Conservation (phyloP, 768 basidiomycete species). For the Leucosporidium scottii region DNA sequence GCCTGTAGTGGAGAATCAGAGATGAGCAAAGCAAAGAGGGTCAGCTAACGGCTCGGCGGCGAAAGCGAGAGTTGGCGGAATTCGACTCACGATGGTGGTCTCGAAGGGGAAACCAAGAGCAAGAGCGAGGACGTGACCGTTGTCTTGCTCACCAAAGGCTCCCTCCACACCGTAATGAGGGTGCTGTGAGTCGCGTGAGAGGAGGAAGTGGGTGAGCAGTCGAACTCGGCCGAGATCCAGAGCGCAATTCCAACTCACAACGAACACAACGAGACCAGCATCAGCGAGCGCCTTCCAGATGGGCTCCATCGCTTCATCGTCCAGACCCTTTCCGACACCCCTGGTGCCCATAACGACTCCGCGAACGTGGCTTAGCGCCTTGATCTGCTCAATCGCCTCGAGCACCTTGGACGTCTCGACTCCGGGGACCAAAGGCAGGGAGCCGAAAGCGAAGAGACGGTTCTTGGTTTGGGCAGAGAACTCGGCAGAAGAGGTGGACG, state of each 20-base stretch:
- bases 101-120: conserved; percentile 86
- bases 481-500: background rate
- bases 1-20: background rate
- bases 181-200: conserved; percentile 20
- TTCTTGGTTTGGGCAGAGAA: conserved; percentile 45
- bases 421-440: conserved; percentile 71
- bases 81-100: conserved; percentile 63
- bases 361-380: conserved; percentile 58
- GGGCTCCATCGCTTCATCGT: conserved; percentile 68
- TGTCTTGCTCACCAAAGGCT: conserved; percentile 66
- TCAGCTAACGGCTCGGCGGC: background rate
- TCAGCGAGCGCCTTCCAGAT: conserved; percentile 72
- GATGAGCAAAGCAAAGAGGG: background rate
- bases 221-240: background rate
- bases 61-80: conserved; percentile 17
- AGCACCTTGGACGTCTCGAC: conserved; percentile 55
- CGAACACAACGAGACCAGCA: conserved; percentile 65
- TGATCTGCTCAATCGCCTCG: conserved; percentile 61
- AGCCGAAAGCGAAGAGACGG: conserved; percentile 73
- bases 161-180: conserved; percentile 69
- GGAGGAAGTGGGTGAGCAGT: background rate
- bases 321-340: conserved; percentile 70
- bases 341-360: conserved; percentile 75
- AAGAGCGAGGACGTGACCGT: conserved; percentile 80
- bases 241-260: conserved; percentile 39